phyloP scores from a whole-genome alignment of 768 basidiomycete species.

The Cubamyces lactineus region DNA sequence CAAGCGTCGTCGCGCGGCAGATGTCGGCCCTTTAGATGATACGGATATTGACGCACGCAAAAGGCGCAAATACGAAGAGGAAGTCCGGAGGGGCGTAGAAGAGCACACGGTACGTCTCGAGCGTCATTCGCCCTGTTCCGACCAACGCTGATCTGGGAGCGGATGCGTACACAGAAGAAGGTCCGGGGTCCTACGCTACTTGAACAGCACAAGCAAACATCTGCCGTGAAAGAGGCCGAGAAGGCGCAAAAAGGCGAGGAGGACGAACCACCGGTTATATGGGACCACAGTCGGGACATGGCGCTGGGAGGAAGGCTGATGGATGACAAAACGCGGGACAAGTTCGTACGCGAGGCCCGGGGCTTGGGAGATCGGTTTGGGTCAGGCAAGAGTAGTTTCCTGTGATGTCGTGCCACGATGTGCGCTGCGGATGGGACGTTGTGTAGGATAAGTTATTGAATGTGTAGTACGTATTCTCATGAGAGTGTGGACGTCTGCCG shows the following conservation, averaged over 20 bases:
- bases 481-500: background rate
- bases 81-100: conserved; percentile 72
- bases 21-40: conserved; percentile 48
- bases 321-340: conserved; percentile 82
- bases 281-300: conserved; percentile 96
- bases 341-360: conserved; percentile 79
- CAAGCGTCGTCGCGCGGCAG: conserved; percentile 74
- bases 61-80: conserved; percentile 66
- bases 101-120: conserved; percentile 68
- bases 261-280: conserved; percentile 68
- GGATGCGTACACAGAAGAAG: conserved; percentile 27
- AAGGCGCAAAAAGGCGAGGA: conserved; percentile 46
- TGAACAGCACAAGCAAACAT: conserved; percentile 50
- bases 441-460: background rate
- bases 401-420: conserved; percentile 33
- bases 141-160: background rate
- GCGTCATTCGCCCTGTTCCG: background rate
- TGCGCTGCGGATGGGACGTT: background rate
- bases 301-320: conserved; percentile 81
- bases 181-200: conserved; percentile 32
- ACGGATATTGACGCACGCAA: conserved; percentile 51
- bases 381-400: conserved; percentile 64
- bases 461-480: background rate
- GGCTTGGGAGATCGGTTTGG: conserved; percentile 86
- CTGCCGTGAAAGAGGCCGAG: conserved; percentile 38